Base-by-base conservation (phyloP, 2,329 filamentous ascomycete genomes). In the Blastomyces parvus region DNA sequence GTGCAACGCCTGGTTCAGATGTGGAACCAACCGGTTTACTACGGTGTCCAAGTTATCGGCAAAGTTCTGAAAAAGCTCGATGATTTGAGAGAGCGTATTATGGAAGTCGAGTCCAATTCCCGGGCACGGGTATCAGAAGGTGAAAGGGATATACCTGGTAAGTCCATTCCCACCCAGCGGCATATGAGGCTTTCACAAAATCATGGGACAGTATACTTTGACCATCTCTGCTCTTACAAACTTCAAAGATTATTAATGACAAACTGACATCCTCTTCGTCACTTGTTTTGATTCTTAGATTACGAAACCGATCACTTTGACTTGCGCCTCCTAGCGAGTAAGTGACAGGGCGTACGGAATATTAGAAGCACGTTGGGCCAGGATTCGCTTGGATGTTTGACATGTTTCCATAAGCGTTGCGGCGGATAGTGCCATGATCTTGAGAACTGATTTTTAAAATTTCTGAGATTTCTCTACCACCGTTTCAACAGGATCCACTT, bases 1-100 rank as follows among this genome's bases (percentile, higher is more conserved):
- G 56, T 62, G 52, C 53, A 55, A 36, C 61, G 61, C 3, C 52
- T 62, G 25, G 40, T 48, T 36, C 44, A n/a, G 46, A 62, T 62
- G 61, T 62, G 61, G 61, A 52, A n/a, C 17, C 38, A 62, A 9
- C 61, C 61, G 22, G 53, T 62, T 27, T 33, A 17, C 52, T 48
- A 40, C 38, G 61, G 52, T 19, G 30, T 59, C 53, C 33, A 58
- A 27, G 13, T 36, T 30, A 59, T 62, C 22, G 61, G 55, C 14
- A 40, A 59, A 22, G 55, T 62, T 8, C 33, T 50, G 17, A 22
- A 19, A 9, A 50, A 55, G 22, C 25, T 61, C 40, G 14, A 33
- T 9, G 25, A 61, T 17, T 5, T 59, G 36, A 30, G 17, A 19
- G 2, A 30, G 8, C 56, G 56, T 30, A 5, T 17, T 8, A 40